These are phyloP conservation scores for Exophiala xenobiotica DNA, from an alignment of 2,329 filamentous ascomycete species.

Conservation along the genomic window DNA sequence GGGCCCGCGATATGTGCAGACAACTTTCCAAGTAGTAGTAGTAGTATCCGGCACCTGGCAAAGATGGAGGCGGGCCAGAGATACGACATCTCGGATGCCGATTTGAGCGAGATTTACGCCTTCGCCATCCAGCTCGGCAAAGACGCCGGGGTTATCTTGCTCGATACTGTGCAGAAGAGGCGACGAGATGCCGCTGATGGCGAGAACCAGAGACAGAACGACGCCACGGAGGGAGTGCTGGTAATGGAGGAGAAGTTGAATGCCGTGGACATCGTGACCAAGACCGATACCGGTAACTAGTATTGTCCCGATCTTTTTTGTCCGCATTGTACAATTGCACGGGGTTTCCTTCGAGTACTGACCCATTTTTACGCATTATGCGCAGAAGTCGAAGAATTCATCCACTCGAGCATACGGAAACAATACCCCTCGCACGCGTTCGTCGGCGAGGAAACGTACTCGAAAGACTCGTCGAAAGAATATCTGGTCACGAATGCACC, in stretches of 20 bases:
- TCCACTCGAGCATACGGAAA: slow-evolving; percentile 57
- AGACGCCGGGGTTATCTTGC: slow-evolving; percentile 66
- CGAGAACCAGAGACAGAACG: neutral
- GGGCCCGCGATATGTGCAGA: too few relatives aligned
- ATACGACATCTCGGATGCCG: slow-evolving; percentile 32
- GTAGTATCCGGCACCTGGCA: neutral
- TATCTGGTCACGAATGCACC: slow-evolving; percentile 65
- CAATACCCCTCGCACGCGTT: slow-evolving; percentile 71
- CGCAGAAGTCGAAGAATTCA: slow-evolving; percentile 69
- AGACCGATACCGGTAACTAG: slow-evolving; percentile 73
- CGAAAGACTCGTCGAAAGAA: slow-evolving; percentile 63
- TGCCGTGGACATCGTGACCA: slow-evolving; percentile 73
- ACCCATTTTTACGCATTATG: too few relatives aligned
- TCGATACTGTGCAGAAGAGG: slow-evolving; percentile 61
- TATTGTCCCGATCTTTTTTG: slow-evolving; percentile 21
- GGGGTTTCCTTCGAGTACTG: too few relatives aligned
- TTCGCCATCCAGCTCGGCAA: slow-evolving; percentile 71
- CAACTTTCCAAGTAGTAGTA: too few relatives aligned
- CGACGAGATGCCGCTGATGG: slow-evolving; percentile 36
- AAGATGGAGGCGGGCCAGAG: neutral
- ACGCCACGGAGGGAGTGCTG: slow-evolving; percentile 39
- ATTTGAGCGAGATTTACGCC: slow-evolving; percentile 65
- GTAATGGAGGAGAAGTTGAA: slow-evolving; percentile 67
- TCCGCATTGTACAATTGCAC: neutral
- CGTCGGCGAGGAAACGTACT: slow-evolving; percentile 75